Conservation (phyloP, 495 filamentous ascomycete genomes). For the Hypoxylon fragiforme region DNA sequence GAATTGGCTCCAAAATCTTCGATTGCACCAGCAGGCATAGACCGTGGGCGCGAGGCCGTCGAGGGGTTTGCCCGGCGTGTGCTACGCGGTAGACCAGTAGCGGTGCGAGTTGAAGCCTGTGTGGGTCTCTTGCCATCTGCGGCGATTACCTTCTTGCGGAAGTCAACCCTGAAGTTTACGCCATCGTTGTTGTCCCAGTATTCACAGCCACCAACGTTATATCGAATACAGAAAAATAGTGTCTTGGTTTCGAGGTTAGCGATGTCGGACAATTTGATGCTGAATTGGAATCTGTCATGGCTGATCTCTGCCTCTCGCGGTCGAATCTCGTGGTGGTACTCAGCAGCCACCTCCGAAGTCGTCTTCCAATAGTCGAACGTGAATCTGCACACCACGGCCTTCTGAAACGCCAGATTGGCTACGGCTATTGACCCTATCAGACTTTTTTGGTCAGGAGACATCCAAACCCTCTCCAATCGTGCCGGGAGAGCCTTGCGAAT, state of each 20-base stretch:
- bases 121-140: conserved; percentile 57
- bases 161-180: conserved; percentile 90
- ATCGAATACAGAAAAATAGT: conserved; percentile 88
- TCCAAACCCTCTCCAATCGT: conserved; percentile 77
- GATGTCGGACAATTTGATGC: conserved; percentile 87
- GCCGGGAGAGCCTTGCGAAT: conserved; percentile 67
- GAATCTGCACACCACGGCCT: conserved; percentile 84
- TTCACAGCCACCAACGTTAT: conserved; percentile 81
- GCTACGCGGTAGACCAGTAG: conserved; percentile 73
- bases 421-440: conserved; percentile 82
- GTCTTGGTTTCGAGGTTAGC: conserved; percentile 89
- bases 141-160: conserved; percentile 71
- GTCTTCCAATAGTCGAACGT: conserved; percentile 99
- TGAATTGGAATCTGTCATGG: conserved; percentile 89
- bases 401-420: conserved; percentile 88
- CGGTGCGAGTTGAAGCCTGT: conserved; percentile 57
- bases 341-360: conserved; percentile 87
- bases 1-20: conserved; percentile 70
- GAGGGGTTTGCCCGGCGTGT: conserved; percentile 57
- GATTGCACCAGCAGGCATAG: conserved; percentile 60
- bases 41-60: conserved; percentile 56
- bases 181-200: conserved; percentile 92
- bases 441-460: conserved; percentile 83
- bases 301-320: conserved; percentile 66
- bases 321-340: conserved; percentile 79